Evolutionary conservation across 139 green algal genomes (phyloP).

Genomic region (Astrephomene gubernaculifera): DNA sequence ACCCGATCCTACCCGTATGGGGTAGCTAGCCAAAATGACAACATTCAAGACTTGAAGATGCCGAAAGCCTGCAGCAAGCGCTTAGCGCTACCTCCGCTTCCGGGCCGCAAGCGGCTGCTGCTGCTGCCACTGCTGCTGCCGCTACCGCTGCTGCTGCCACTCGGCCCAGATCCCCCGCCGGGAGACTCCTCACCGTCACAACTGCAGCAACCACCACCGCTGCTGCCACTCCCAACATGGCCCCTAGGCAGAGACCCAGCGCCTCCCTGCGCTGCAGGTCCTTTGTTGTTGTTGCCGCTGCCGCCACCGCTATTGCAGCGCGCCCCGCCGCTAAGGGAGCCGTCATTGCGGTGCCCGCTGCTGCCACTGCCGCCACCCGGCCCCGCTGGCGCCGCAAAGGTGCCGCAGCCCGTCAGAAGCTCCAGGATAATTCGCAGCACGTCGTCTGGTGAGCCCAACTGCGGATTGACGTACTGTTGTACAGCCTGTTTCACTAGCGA

Average conservation of each 20-base stretch:
- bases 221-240: background rate
- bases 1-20: too few species aligned
- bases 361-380: too few species aligned
- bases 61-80: background rate
- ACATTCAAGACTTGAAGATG: too few species aligned
- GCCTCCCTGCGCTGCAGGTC: background rate
- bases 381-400: too few species aligned
- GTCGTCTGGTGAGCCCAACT: background rate
- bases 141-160: background rate
- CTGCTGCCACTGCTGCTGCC: background rate
- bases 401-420: slow-evolving; percentile 21
- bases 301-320: background rate
- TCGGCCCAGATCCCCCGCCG: too few species aligned
- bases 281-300: background rate
- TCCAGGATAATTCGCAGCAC: background rate
- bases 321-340: background rate
- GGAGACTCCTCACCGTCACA: background rate
- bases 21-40: too few species aligned
- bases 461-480: slow-evolving; percentile 2
- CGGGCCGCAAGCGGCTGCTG: background rate
- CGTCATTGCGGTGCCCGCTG: too few species aligned
- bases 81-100: background rate
- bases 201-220: background rate
- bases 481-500: slow-evolving; percentile 23
- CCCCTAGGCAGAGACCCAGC: background rate